Conservation (phyloP, 441 rosid genomes). For the Populus hybrid region DNA sequence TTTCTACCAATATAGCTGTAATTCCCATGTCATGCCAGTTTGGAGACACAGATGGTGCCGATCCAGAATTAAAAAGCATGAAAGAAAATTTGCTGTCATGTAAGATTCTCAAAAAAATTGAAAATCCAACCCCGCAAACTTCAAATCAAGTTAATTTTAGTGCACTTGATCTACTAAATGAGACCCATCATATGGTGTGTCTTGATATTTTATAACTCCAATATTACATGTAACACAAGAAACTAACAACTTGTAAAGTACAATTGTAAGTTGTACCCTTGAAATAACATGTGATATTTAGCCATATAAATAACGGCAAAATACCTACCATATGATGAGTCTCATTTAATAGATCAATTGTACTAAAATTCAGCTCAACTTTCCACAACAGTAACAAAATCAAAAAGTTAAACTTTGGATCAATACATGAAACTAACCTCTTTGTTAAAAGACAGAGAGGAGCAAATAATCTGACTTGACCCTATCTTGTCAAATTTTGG, state of each 20-base stretch:
- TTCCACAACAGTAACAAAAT: neutral
- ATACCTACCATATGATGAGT: conserved; percentile 1
- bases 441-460: neutral
- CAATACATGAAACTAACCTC: neutral
- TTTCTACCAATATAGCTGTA: neutral
- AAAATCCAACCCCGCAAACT: neutral
- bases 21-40: neutral
- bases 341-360: conserved; percentile 4
- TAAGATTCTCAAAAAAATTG: neutral
- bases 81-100: neutral
- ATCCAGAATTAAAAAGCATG: neutral
- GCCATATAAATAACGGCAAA: neutral
- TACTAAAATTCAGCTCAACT: neutral
- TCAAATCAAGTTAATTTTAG: neutral
- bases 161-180: conserved; percentile 8
- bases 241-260: neutral
- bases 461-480: neutral
- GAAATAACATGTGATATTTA: neutral
- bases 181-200: conserved; percentile 3
- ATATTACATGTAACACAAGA: conserved; percentile 1
- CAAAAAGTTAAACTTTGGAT: neutral
- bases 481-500: neutral
- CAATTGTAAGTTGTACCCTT: neutral
- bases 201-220: neutral
- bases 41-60: neutral